Evolutionary conservation across 495 filamentous ascomycete genomes (phyloP).

Genomic region (Neohortaea acidophila): DNA sequence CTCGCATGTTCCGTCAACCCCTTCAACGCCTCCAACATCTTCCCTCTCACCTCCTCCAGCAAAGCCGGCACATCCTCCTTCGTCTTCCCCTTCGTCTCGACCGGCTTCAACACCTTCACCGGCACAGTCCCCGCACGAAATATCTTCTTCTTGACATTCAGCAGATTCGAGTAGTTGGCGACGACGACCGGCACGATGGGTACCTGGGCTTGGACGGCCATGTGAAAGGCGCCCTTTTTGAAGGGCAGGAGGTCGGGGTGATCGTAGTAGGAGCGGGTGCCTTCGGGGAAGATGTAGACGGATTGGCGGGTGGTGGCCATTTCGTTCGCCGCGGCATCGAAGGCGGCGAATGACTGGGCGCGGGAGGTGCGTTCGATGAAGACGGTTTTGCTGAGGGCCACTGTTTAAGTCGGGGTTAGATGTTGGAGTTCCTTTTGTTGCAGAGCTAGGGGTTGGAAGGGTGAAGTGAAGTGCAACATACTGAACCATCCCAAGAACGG

Average conservation of each 20-base stretch:
- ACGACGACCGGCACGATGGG: conserved; percentile 79
- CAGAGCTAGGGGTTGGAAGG: no score
- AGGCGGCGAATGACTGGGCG: conserved; percentile 65
- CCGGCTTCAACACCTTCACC: conserved; percentile 66
- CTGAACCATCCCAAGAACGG: conserved; percentile 94
- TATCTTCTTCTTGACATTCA: conserved; percentile 50
- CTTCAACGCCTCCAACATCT: conserved; percentile 66
- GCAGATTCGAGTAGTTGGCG: conserved; percentile 73
- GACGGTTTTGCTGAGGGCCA: conserved; percentile 74
- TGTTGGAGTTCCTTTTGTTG: no score
- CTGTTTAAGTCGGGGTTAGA: no score
- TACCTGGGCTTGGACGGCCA: conserved; percentile 85
- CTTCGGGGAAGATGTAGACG: conserved; percentile 76
- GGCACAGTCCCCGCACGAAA: conserved; percentile 67
- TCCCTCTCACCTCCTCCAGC: conserved; percentile 49
- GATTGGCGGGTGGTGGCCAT: conserved; percentile 64
- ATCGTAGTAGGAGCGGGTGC: conserved; percentile 76
- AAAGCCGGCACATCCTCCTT: conserved; percentile 69
- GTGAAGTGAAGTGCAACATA: conserved; percentile 12
- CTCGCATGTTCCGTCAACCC: conserved; percentile 34
- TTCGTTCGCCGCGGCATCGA: conserved; percentile 64
- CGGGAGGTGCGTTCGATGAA: conserved; percentile 87
- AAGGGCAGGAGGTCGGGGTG: conserved; percentile 72
- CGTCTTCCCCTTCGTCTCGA: conserved; percentile 63
- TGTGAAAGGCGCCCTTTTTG: conserved; percentile 96